Conservation (phyloP, 257 asterid genomes). For the Knoxia roxburghii region DNA sequence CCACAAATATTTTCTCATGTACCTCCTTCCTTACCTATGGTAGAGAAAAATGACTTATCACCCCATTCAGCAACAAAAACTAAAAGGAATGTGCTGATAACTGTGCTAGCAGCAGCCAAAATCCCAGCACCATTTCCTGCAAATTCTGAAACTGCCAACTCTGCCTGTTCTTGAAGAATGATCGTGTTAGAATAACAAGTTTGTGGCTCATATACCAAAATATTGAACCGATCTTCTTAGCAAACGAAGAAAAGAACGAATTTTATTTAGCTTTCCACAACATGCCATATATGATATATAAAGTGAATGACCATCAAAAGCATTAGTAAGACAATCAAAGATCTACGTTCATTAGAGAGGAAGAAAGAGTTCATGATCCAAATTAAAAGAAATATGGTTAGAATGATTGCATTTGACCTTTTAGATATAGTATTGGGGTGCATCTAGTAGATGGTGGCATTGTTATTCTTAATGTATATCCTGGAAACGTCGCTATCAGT, state of each 20-base stretch:
- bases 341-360: neutral
- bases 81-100: conserved; percentile 69
- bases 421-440: neutral
- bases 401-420: neutral
- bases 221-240: neutral
- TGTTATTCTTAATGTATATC: neutral
- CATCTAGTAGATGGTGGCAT: neutral
- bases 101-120: conserved; percentile 72
- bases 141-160: conserved; percentile 81
- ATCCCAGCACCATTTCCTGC: conserved; percentile 86
- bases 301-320: neutral
- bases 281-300: neutral
- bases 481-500: neutral
- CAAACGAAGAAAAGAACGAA: neutral
- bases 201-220: neutral
- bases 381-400: neutral
- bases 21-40: conserved; percentile 52
- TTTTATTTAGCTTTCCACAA: neutral
- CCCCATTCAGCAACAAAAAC: conserved; percentile 99
- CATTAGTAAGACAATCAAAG: neutral
- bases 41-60: conserved; percentile 90
- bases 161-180: conserved; percentile 49
- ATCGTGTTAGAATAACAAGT: conserved; percentile 13
- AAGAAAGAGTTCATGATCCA: neutral
- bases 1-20: neutral